Percentiles rank a stretch among this genome's conserved stretches.
phyloP scores from a whole-genome alignment of 164 flowering plant species.

The Kalanchoe fedtschenkoi region DNA sequence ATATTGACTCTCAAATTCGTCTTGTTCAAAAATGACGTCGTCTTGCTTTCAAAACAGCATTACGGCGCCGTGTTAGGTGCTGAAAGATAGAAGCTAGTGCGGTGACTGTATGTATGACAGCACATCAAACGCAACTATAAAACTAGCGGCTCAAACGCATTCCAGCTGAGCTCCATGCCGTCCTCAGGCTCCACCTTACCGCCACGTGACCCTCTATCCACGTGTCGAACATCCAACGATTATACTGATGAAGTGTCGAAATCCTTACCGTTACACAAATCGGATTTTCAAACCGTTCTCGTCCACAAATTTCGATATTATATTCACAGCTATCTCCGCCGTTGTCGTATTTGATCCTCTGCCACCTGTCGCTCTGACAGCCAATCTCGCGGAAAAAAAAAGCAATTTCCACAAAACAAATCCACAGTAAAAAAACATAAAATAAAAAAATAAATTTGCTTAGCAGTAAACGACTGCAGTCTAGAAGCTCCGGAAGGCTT shows the following conservation, averaged over 20 bases:
- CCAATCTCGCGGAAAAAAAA: conserved; percentile 9
- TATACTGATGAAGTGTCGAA: conserved; percentile 22
- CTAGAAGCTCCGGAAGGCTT: conserved; percentile 20
- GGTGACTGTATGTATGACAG: no score
- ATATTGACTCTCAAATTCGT: no score
- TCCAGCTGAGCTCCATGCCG: not conserved
- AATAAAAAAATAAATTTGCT: no score
- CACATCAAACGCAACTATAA: no score
- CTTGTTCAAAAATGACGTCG: no score
- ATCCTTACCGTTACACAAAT: conserved; percentile 26
- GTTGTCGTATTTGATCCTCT: conserved; percentile 13
- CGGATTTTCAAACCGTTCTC: conserved; percentile 32
- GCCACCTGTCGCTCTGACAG: conserved; percentile 32
- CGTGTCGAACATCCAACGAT: conserved; percentile 4
- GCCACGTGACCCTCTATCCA: no score
- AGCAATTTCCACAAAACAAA: not conserved
- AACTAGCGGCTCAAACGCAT: not conserved
- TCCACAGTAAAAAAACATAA: not conserved
- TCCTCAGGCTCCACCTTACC: no score
- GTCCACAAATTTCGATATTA: conserved; percentile 44
- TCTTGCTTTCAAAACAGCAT: no score
- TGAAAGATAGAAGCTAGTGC: no score
- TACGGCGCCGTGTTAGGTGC: no score
- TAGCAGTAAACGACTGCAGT: conserved; percentile 3
- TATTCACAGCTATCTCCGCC: not conserved